A percentile compares a stretch with the other conserved stretches of the same genome.
Evolutionary conservation across 108 stramenopile species (phyloP).

Genomic region (Asterionellopsis glacialis): DNA sequence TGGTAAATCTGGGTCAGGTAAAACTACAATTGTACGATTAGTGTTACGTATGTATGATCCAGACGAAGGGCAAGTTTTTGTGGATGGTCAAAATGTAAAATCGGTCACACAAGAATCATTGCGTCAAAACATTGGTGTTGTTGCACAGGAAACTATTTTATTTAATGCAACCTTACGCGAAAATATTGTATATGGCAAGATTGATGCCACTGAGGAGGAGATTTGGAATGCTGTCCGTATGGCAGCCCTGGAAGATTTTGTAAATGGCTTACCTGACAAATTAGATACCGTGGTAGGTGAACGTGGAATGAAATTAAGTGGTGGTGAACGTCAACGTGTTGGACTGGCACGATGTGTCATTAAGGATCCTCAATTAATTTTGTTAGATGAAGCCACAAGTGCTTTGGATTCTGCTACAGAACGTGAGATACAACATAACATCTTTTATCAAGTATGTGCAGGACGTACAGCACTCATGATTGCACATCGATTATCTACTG

Average conservation of each 20-base stretch:
- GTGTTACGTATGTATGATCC: conserved; percentile 83
- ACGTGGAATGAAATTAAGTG: conserved; percentile 85
- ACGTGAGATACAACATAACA: conserved; percentile 52
- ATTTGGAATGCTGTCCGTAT: conserved; percentile 55
- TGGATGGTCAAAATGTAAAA: conserved; percentile 69
- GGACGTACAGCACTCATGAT: conserved; percentile 31
- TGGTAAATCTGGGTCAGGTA: conserved; percentile 85
- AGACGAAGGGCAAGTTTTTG: conserved; percentile 40
- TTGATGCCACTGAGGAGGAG: conserved; percentile 57
- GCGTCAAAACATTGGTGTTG: conserved; percentile 77
- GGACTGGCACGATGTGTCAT: conserved; percentile 82
- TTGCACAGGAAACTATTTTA: conserved; percentile 89
- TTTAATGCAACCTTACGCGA: conserved; percentile 84
- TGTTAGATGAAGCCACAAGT: conserved; percentile 84
- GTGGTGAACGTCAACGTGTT: conserved; percentile 91
- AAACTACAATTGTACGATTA: conserved; percentile 70
- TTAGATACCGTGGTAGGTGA: conserved; percentile 87
- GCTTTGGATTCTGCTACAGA: conserved; percentile 91
- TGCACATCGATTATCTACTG: conserved; percentile 43
- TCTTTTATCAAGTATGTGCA: conserved; percentile 19
- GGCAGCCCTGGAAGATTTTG: conserved; percentile 73
- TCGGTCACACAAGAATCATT: conserved; percentile 53
- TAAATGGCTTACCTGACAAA: conserved; percentile 68
- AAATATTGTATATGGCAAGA: conserved; percentile 81
- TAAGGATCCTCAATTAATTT: conserved; percentile 68